phyloP scores from a whole-genome alignment of 2,329 filamentous ascomycete species.

The Eurotiales sp. region DNA sequence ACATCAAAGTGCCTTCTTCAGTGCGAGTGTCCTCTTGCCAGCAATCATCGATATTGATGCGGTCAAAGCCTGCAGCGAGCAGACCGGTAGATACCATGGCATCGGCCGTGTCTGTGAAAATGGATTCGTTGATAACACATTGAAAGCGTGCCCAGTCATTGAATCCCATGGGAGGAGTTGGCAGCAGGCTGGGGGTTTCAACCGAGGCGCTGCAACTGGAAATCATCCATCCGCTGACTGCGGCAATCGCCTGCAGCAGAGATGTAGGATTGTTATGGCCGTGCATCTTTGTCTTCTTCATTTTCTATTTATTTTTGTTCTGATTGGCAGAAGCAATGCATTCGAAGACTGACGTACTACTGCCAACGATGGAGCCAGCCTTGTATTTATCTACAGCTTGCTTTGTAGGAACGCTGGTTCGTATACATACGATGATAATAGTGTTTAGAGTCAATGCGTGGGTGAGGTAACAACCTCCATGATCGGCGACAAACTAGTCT shows the following conservation, averaged over 20 bases:
- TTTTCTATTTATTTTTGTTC: background rate
- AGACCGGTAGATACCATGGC: slow-evolving; percentile 43
- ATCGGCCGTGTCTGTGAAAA: slow-evolving; percentile 48
- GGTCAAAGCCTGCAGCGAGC: slow-evolving; percentile 34
- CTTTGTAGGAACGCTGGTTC: no score
- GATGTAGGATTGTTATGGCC: background rate
- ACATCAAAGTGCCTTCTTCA: slow-evolving; percentile 37
- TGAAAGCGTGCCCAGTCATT: slow-evolving; percentile 51
- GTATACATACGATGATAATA: background rate
- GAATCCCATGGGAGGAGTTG: slow-evolving; percentile 50
- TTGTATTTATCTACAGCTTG: background rate
- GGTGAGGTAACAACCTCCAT: background rate
- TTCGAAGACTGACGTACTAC: background rate
- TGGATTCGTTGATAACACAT: slow-evolving; percentile 47
- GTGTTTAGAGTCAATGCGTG: background rate
- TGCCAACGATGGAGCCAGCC: no score
- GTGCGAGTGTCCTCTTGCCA: slow-evolving; percentile 39
- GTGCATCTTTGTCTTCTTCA: background rate
- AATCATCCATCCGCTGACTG: slow-evolving; percentile 9
- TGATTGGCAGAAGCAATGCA: no score
- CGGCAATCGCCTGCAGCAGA: slow-evolving; percentile 1
- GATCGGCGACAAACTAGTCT: background rate
- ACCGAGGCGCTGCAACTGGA: slow-evolving; percentile 18
- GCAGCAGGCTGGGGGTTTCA: slow-evolving; percentile 23
- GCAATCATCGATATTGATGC: slow-evolving; percentile 47